phyloP scores from a whole-genome alignment of 1,284 basidiomycete genomes.

The Trichosporon coremiiforme region DNA sequence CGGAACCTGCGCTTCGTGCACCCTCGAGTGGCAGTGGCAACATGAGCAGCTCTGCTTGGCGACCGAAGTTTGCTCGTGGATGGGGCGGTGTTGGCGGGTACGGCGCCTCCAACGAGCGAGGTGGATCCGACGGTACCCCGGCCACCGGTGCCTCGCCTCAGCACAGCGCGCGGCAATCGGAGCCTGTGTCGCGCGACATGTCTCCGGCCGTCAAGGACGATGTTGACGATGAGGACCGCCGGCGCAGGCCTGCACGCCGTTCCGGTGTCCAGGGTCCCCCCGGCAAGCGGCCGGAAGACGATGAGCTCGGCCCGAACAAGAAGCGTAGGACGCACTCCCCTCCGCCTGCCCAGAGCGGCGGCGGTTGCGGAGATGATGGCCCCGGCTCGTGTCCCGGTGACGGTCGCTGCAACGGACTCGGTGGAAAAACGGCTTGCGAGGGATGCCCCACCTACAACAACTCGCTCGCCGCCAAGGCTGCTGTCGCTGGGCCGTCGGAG shows the following conservation, averaged over 20 bases:
- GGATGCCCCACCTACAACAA: slow-evolving; percentile 96
- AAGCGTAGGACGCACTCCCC: slow-evolving; percentile 36
- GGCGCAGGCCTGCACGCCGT: slow-evolving; percentile 25
- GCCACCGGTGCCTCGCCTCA: slow-evolving; percentile 25
- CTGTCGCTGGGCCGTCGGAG: slow-evolving; percentile 37
- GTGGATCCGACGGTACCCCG: slow-evolving; percentile 37
- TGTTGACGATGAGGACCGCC: slow-evolving; percentile 27
- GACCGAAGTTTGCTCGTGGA: slow-evolving; percentile 32
- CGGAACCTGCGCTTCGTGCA: neutral
- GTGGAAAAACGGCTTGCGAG: slow-evolving; percentile 83
- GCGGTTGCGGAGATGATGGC: neutral
- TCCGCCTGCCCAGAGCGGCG: slow-evolving; percentile 13
- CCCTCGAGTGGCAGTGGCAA: slow-evolving; percentile 8
- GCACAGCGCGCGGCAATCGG: slow-evolving; percentile 14
- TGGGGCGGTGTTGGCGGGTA: slow-evolving; percentile 38
- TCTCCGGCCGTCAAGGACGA: slow-evolving; percentile 31
- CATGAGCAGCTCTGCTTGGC: slow-evolving; percentile 29
- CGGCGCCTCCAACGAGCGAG: slow-evolving; percentile 46
- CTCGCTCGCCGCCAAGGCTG: slow-evolving; percentile 45
- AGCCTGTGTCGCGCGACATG: slow-evolving; percentile 24
- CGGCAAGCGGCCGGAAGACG: slow-evolving; percentile 25
- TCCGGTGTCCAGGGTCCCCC: slow-evolving; percentile 7
- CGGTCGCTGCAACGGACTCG: slow-evolving; percentile 91
- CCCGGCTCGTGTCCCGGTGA: slow-evolving; percentile 88
- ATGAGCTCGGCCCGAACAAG: slow-evolving; percentile 27